These are phyloP conservation scores for Pseudozyma tsukubaensis DNA, from an alignment of 1,284 basidiomycete genomes.

Conservation along the genomic window DNA sequence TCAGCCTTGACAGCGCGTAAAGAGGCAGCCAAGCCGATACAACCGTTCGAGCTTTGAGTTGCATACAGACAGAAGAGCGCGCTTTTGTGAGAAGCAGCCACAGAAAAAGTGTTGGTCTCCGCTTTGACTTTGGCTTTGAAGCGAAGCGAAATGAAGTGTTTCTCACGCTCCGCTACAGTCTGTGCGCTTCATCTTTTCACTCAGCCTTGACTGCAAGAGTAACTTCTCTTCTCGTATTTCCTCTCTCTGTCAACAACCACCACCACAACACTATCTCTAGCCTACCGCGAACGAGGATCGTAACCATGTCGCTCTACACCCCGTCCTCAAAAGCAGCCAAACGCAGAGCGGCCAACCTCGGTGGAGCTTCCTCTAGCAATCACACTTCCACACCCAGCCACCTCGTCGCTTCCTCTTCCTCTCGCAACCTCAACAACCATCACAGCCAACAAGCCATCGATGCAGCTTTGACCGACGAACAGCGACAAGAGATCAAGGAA, in stretches of 20 bases:
- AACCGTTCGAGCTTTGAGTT: not conserved
- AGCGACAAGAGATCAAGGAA: slow-evolving; percentile 97
- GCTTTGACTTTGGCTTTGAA: not conserved
- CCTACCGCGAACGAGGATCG: too few relatives aligned
- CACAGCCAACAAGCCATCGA: too few relatives aligned
- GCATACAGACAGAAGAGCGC: slow-evolving; percentile 1
- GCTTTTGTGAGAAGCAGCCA: not conserved
- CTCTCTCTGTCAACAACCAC: not conserved
- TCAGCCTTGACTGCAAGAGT: too few relatives aligned
- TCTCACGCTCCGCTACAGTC: slow-evolving; percentile 10
- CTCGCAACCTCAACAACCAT: slow-evolving; percentile 35
- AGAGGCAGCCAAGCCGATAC: slow-evolving; percentile 1
- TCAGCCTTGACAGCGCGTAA: slow-evolving; percentile 8
- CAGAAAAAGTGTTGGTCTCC: slow-evolving; percentile 31
- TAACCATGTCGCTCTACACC: slow-evolving; percentile 53
- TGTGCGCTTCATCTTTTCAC: slow-evolving; percentile 8
- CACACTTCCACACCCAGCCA: slow-evolving; percentile 34
- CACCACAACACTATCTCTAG: slow-evolving; percentile 5
- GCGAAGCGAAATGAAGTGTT: slow-evolving; percentile 13
- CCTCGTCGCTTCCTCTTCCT: slow-evolving; percentile 23
- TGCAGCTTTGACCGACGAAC: slow-evolving; percentile 81
- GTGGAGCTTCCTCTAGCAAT: slow-evolving; percentile 28
- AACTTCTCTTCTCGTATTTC: not conserved
- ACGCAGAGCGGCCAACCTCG: slow-evolving; percentile 33
- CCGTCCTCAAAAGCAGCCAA: slow-evolving; percentile 50